Evolutionary conservation across 1,284 basidiomycete species (phyloP).

Genomic region (Somion occarium): DNA sequence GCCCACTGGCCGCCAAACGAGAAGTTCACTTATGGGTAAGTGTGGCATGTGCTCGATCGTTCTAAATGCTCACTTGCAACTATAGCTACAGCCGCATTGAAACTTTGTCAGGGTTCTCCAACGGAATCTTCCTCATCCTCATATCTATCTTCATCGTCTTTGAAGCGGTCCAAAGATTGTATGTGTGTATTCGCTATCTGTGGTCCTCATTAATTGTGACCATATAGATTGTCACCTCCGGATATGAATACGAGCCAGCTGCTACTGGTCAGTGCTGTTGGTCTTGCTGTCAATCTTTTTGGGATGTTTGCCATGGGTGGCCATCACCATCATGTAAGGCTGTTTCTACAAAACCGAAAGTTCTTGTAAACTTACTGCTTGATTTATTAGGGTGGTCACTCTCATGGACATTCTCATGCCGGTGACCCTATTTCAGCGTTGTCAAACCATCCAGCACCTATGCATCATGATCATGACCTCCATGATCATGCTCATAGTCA

Average conservation of each 20-base stretch:
- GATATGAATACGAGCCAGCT: constrained; percentile 98
- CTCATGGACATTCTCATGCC: constrained; percentile 5
- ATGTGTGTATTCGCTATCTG: constrained; percentile 29
- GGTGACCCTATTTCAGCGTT: neutral
- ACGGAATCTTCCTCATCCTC: constrained; percentile 93
- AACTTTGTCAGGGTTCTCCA: constrained; percentile 96
- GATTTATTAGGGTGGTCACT: constrained; percentile 3
- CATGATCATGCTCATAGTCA: constrained; percentile 36
- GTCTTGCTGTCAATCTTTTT: constrained; percentile 92
- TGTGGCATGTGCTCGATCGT: constrained; percentile 9
- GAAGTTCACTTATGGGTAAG: constrained; percentile 91
- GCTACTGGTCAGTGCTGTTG: constrained; percentile 84
- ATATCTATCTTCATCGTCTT: constrained; percentile 99
- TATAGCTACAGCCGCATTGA: constrained; percentile 94
- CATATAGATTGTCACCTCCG: constrained; percentile 80
- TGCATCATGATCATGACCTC: constrained; percentile 15
- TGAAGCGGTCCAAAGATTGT: constrained; percentile 95
- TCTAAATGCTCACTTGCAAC: neutral
- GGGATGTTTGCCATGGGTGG: constrained; percentile 99
- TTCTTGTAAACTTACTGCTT: neutral
- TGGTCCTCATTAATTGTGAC: neutral
- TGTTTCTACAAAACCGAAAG: constrained; percentile 2
- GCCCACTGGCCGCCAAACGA: constrained; percentile 96
- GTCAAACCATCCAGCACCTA: neutral
- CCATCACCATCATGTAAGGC: constrained; percentile 80